Base-by-base conservation (phyloP, 257 asterid species). In the Jacaranda copaia region DNA sequence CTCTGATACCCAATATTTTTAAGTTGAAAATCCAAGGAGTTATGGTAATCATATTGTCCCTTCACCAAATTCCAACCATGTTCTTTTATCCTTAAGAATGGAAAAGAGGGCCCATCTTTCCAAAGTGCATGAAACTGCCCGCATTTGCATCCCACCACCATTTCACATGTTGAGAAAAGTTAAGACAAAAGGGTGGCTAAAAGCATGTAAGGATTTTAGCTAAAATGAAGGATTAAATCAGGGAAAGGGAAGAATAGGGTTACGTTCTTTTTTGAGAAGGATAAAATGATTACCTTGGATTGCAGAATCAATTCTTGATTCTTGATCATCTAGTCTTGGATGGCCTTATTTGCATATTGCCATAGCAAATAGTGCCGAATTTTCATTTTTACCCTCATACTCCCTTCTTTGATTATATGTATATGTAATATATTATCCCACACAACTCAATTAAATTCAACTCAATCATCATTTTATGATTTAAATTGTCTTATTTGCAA, bases 171-270 rank as follows among this genome's bases (percentile, higher is more conserved):
- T 81, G 73, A 85, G n/a, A 69, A 90, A 90, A 87, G 92, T 74
- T 57, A 81, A 70, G 90, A 84, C 93, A 88, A 79, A 84, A 81
- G 84, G 75, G 88, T 76, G 89, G 87, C 88, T 70, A 58, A 83
- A 82, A 84, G 82, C 72, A 46, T 2, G 70, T 1, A 64, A 52
- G 51, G 77, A 19, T 53, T 35, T 42, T 77, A 77, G 74, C 71
- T 9, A 48, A 16, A 73, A 11, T 69, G 45, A 12, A 62, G 20
- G 75, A 25, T 45, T 67, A 15, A 45, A 51, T 14, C 43, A 48
- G 16, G 57, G 70, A 79, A 25, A 65, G 14, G 10, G 38, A 49
- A 72, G 42, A 64, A 49, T 49, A 53, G 57, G 40, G n/a, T 42
- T 45, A 1, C 55, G 52, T 56, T 61, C 79, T 60, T 36, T 63